phyloP scores from a whole-genome alignment of 441 rosid species.

The Populus trichocarpa region DNA sequence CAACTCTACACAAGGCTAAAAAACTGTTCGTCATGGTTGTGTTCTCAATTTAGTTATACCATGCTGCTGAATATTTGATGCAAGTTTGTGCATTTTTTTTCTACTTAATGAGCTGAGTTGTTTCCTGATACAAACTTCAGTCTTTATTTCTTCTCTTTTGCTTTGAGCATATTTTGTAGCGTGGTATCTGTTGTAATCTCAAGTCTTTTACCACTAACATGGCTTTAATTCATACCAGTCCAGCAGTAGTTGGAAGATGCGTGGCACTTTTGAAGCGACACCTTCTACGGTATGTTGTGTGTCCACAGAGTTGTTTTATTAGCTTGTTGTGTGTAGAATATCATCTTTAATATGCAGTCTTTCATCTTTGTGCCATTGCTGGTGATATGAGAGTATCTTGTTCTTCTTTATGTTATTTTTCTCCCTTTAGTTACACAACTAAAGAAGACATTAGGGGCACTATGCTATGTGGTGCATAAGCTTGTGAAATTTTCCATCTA shows the following conservation, averaged over 20 bases:
- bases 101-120: background rate
- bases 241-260: slow-evolving; percentile 95
- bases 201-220: slow-evolving; percentile 26
- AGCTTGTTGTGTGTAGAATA: slow-evolving; percentile 10
- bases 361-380: slow-evolving; percentile 1
- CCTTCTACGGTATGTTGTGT: slow-evolving; percentile 65
- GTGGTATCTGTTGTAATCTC: slow-evolving; percentile 5
- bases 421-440: background rate
- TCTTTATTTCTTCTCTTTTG: background rate
- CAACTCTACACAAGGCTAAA: background rate
- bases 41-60: background rate
- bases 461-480: background rate
- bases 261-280: slow-evolving; percentile 91
- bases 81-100: background rate
- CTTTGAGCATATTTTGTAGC: slow-evolving; percentile 7
- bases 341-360: slow-evolving; percentile 3
- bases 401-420: background rate
- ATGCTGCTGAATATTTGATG: background rate
- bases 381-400: background rate
- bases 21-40: background rate
- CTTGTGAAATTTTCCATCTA: background rate
- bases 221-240: slow-evolving; percentile 58
- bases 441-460: background rate
- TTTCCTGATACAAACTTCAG: background rate
- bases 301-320: slow-evolving; percentile 21